Base-by-base conservation (phyloP, 2,329 filamentous ascomycete genomes). In the Ophiosphaerella herpotricha region DNA sequence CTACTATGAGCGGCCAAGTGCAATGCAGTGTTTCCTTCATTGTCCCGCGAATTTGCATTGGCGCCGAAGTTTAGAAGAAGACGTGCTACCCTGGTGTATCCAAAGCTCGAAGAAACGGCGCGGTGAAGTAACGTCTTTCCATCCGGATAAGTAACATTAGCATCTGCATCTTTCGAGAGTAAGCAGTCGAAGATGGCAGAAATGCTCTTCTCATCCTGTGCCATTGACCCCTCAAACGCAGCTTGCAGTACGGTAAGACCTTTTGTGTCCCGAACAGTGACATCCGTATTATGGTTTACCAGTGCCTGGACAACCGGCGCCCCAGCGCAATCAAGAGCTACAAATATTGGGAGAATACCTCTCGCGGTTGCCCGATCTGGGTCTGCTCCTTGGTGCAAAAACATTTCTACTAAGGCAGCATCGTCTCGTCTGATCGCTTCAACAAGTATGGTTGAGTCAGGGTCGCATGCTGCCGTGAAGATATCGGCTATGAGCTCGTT, bases 401-500 rank as follows among this genome's bases (percentile, higher is more conserved):
- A 64, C 61, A 68, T 64, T 39, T 64, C 60, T 1, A 67, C 68
- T 14, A 72, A 39, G 12, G 48, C 44, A 1, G 48, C 39, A 40
- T 71, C 65, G 18, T 68, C 49, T 35, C 55, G 59, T 49, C 70
- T 70, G 50, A 72, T 67, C 0, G 67, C 64, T 35, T 70, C 69
- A 2, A 72, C 50, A 21, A 72, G 49, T 1, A 69, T 58, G 1
- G 67, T 70, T 1, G 68, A 70, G 37, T 70, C 65, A 1, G 67
- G 56, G 37, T 68, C 65, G 36, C 68, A 71, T 5, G 65, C 61
- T n/a, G 67, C 63, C 5, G 63, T 52, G 46, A 71, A 70, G 4
- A 70, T 61, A 35, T 67, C 62, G 7, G 66, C 62, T 32, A 72
- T 66, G 8, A 71, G 49, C n/a, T 70, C 67, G 34, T 68, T 67